Evolutionary conservation across 129 eudicot species (phyloP).

Genomic region (Centrapalus pauciflorus): DNA sequence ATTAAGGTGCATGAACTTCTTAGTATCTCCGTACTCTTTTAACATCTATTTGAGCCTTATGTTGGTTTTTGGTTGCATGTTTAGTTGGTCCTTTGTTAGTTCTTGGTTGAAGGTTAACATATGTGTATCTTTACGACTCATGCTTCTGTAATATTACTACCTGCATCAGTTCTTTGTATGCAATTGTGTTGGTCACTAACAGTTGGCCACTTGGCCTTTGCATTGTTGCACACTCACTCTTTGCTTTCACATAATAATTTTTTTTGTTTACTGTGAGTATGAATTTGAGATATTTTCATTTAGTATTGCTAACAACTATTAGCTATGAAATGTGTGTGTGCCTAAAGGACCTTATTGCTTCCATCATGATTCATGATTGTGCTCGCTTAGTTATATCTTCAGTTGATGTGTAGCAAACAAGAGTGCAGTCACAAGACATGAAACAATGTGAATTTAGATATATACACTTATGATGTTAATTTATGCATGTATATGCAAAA

Average conservation of each 20-base stretch:
- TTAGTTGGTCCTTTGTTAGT: background rate
- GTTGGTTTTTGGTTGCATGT: background rate
- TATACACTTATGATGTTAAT: too few relatives aligned
- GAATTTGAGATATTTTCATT: background rate
- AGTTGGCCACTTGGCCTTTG: background rate
- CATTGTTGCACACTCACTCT: background rate
- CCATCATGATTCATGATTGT: background rate
- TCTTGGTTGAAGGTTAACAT: conserved; percentile 4
- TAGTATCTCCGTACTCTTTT: background rate
- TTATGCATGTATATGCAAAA: too few relatives aligned
- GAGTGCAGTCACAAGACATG: too few relatives aligned
- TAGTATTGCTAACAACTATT: background rate
- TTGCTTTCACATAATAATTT: background rate
- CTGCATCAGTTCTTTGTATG: background rate
- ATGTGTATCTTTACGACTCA: background rate
- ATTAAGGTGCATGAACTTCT: background rate
- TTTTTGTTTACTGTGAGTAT: background rate
- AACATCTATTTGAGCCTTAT: background rate
- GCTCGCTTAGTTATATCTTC: background rate
- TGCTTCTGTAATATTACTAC: background rate
- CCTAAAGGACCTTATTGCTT: background rate
- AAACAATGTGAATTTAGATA: too few relatives aligned
- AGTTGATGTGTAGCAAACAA: background rate
- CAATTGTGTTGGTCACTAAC: background rate
- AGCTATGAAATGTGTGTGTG: background rate